These are phyloP conservation scores for Cladosporium oxysporum DNA, from an alignment of 2,329 filamentous ascomycete species.

Conservation along the genomic window DNA sequence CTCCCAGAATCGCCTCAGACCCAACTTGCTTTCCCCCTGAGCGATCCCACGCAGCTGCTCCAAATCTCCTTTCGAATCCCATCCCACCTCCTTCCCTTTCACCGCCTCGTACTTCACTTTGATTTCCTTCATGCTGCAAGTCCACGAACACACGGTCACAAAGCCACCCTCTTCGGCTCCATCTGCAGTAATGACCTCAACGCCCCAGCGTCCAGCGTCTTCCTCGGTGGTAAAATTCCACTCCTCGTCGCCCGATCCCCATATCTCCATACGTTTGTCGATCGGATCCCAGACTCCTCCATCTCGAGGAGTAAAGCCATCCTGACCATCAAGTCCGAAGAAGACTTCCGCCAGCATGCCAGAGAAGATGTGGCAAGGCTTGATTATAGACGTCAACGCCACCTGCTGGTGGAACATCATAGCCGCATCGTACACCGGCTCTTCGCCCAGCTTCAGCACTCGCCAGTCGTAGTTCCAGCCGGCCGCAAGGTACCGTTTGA, in stretches of 20 bases:
- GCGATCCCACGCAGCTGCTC: neutral
- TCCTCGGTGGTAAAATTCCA: conserved; percentile 11
- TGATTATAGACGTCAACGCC: conserved; percentile 18
- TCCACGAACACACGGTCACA: conserved; percentile 10
- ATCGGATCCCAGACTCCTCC: conserved; percentile 10
- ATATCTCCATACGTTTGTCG: conserved; percentile 6
- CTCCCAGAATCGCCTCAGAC: conserved; percentile 6
- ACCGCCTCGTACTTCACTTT: neutral
- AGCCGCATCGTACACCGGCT: conserved; percentile 18
- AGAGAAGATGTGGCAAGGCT: conserved; percentile 22
- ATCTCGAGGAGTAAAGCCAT: neutral
- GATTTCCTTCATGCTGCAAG: conserved; percentile 4
- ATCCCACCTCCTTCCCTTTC: neutral
- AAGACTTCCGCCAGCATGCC: conserved; percentile 22
- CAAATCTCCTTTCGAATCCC: neutral
- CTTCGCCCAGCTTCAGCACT: conserved; percentile 17
- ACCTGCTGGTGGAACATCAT: conserved; percentile 19
- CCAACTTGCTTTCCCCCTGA: neutral
- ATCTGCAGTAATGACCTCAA: conserved; percentile 5
- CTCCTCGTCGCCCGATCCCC: conserved; percentile 5
- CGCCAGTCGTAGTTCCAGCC: conserved; percentile 22
- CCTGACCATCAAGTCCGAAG: conserved; percentile 13
- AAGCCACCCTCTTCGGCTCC: conserved; percentile 6
- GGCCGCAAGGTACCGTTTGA: conserved; percentile 18
- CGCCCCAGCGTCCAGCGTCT: conserved; percentile 5